Evolutionary conservation across 352 stramenopile genomes (phyloP).

Genomic region (Halophytophthora polymorphica): DNA sequence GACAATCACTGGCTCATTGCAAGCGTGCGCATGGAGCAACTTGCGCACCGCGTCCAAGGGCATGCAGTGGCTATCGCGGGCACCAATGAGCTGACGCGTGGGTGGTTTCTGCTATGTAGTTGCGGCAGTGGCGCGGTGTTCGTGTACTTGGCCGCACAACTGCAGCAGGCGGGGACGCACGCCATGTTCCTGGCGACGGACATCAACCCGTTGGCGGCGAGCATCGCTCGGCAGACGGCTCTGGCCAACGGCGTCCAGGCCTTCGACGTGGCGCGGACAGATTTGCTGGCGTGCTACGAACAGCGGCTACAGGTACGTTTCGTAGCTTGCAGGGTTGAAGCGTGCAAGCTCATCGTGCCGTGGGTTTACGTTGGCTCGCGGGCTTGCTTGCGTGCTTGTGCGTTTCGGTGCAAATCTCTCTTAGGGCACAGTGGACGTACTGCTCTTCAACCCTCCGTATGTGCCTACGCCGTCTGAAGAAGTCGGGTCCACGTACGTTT

Average conservation of each 20-base stretch:
- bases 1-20: slow-evolving; percentile 1
- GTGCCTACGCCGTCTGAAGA: slow-evolving; percentile 96
- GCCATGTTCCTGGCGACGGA: slow-evolving; percentile 87
- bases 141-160: slow-evolving; percentile 75
- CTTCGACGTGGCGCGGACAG: slow-evolving; percentile 82
- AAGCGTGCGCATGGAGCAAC: neutral
- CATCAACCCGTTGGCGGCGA: slow-evolving; percentile 90
- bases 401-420: too few species aligned
- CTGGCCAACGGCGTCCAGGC: slow-evolving; percentile 69
- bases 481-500: slow-evolving; percentile 84
- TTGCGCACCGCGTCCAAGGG: too few species aligned
- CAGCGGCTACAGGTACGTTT: slow-evolving; percentile 47
- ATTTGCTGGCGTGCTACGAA: slow-evolving; percentile 75
- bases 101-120: slow-evolving; percentile 11
- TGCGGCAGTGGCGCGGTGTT: slow-evolving; percentile 66
- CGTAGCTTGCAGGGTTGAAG: too few species aligned
- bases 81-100: neutral
- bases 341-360: neutral
- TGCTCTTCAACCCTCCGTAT: slow-evolving; percentile 99
- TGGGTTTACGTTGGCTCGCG: neutral
- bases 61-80: too few species aligned
- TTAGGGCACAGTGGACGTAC: slow-evolving; percentile 84
- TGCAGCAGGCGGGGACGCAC: slow-evolving; percentile 54
- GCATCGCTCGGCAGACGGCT: slow-evolving; percentile 82
- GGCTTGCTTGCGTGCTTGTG: neutral